A percentile compares a stretch with the other conserved stretches of the same genome.
Conservation (phyloP, 1,139 yeast genomes). For the Scheffersomyces insectosa region DNA sequence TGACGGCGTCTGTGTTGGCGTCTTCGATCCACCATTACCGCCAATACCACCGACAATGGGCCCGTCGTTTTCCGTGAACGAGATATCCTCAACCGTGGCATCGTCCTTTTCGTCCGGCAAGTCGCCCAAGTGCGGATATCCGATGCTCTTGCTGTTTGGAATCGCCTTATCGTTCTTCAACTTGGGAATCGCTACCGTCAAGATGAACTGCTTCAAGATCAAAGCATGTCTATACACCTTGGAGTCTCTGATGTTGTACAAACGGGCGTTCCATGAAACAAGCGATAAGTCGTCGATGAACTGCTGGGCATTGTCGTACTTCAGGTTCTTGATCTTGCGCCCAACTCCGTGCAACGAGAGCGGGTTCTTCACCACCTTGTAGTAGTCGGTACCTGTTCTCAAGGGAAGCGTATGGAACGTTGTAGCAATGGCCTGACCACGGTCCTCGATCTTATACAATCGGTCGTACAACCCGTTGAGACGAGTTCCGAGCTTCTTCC, state of each 20-base stretch:
- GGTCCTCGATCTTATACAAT: conserved; percentile 45
- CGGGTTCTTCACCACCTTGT: conserved; percentile 43
- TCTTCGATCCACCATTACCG: too few species aligned
- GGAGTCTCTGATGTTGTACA: conserved; percentile 73
- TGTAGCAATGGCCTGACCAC: conserved; percentile 42
- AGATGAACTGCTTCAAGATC: conserved; percentile 63
- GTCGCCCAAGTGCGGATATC: conserved; percentile 74
- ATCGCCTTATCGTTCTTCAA: conserved; percentile 43
- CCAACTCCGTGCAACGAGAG: conserved; percentile 45
- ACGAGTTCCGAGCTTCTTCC: conserved; percentile 42
- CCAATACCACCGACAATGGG: too few species aligned
- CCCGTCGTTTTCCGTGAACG: conserved; percentile 5
- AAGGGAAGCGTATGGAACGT: conserved; percentile 57
- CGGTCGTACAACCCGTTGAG: conserved; percentile 41
- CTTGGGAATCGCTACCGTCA: conserved; percentile 55
- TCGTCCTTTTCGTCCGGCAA: conserved; percentile 56
- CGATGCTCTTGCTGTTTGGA: conserved; percentile 43
- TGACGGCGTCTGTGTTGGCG: too few species aligned
- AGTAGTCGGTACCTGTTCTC: conserved; percentile 49
- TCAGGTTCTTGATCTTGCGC: conserved; percentile 44
- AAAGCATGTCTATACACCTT: conserved; percentile 71
- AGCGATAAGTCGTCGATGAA: conserved; percentile 79
- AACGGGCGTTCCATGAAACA: conserved; percentile 86
- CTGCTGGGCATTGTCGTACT: conserved; percentile 62
- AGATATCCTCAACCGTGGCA: conserved; percentile 11